Base-by-base conservation (phyloP, 495 filamentous ascomycete genomes). In the Hypoxylon trugodes region DNA sequence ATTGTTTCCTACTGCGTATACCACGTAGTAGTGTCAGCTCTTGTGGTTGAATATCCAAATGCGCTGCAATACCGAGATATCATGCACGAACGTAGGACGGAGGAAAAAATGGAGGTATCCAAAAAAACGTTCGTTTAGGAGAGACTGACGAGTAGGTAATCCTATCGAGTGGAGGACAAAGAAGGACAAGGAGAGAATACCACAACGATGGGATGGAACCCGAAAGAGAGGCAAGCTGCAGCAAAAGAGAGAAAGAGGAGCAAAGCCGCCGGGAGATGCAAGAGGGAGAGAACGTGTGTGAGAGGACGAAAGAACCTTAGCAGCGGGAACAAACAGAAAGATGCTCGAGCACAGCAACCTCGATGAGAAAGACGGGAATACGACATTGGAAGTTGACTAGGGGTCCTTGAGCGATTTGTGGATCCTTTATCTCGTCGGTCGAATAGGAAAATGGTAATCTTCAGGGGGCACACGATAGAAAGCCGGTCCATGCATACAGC, bases 141-240 rank as follows among this genome's bases (percentile, higher is more conserved):
- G 10, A 48, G 36, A 54, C 49, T 47, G 60, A 65, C 43, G 54
- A 64, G 43, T n/a, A n/a, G n/a, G n/a, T 19, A 46, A 64, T 45
- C 59, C 53, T 55, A 13, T 38, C 36, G 43, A 48, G 48, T 36
- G 30, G 49, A 59, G 65, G 59, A 47, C 21, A 45, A 51, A 64
- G 49, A 48, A 63, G 53, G 42, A 62, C 24, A 58, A 62, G 47
- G 51, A 53, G 25, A 62, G 46, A 30, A 55, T 55, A 43, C 59
- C 28, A 26, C 62, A 52, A 25, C 38, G 37, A 51, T 51, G 62
- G 56, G 43, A 53, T 67, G 35, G 48, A 35, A n/a, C 33, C 64
- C 52, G 36, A 67, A 60, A 32, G 65, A 68, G 36, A 68, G 60
- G 60, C 59, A 56, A 53, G 65, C 60, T 59, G 59, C 42, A 59